These are phyloP conservation scores for Chenopodium suecicum DNA, from an alignment of 148 eudicot species.

Conservation along the genomic window DNA sequence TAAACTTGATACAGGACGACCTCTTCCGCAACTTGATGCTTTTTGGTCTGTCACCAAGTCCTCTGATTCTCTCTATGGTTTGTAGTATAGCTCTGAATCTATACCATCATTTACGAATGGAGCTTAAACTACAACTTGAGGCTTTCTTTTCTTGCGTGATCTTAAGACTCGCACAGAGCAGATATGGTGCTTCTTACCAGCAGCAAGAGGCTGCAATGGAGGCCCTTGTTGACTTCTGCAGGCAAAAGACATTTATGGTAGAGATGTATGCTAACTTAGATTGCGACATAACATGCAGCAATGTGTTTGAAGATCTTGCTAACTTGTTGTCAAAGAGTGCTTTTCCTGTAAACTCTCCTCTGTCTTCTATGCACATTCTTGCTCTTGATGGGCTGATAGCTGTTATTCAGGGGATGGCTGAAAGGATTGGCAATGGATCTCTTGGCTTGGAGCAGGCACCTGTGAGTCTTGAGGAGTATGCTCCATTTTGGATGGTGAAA, in stretches of 20 bases:
- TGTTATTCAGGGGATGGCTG: slow-evolving; percentile 92
- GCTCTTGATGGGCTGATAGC: slow-evolving; percentile 92
- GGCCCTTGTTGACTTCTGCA: slow-evolving; percentile 93
- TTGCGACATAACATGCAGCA: slow-evolving; percentile 88
- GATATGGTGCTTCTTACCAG: slow-evolving; percentile 86
- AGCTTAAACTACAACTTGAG: slow-evolving; percentile 82
- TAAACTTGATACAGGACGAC: slow-evolving; percentile 78
- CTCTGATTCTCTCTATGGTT: slow-evolving; percentile 84
- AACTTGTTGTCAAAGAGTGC: slow-evolving; percentile 91
- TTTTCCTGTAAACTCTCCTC: slow-evolving; percentile 85
- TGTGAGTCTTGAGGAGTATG: slow-evolving; percentile 64
- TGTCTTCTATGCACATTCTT: slow-evolving; percentile 84
- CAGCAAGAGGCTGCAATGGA: slow-evolving; percentile 99
- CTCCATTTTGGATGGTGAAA: slow-evolving; percentile 80
- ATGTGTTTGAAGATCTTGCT: slow-evolving; percentile 87
- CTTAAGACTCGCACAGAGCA: slow-evolving; percentile 76
- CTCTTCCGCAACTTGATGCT: slow-evolving; percentile 80
- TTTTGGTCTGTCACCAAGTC: slow-evolving; percentile 87
- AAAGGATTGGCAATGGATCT: slow-evolving; percentile 67
- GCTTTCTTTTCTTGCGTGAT: slow-evolving; percentile 86
- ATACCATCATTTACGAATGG: slow-evolving; percentile 68
- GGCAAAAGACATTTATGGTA: slow-evolving; percentile 76
- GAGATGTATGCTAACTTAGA: slow-evolving; percentile 94
- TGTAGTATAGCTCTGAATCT: slow-evolving; percentile 90
- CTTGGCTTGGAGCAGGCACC: slow-evolving; percentile 49